Conservation (phyloP, 1,284 basidiomycete species). For the Cutaneotrichosporon mucoides region DNA sequence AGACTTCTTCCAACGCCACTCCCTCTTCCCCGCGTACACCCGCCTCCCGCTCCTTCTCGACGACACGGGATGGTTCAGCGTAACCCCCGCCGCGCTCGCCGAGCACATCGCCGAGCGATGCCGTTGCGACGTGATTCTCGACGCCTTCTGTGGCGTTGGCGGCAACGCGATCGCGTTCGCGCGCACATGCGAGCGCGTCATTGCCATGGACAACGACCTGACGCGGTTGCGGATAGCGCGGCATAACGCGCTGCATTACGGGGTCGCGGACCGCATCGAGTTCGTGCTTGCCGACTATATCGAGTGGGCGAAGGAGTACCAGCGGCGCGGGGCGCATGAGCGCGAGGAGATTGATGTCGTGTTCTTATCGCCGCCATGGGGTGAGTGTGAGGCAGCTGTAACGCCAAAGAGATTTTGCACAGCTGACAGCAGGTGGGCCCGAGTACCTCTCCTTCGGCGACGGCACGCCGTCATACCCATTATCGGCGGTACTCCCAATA, state of each 20-base stretch:
- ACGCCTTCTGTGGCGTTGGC: constrained; percentile 96
- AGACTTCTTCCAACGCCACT: constrained; percentile 81
- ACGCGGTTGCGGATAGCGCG: constrained; percentile 76
- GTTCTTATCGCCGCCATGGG: constrained; percentile 92
- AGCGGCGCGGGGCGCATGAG: constrained; percentile 35
- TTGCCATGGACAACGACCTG: constrained; percentile 85
- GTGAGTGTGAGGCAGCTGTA: constrained; percentile 54
- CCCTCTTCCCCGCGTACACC: constrained; percentile 76
- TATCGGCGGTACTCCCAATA: constrained; percentile 70
- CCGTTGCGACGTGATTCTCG: constrained; percentile 63
- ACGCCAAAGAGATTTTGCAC: background rate
- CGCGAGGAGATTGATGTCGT: constrained; percentile 68
- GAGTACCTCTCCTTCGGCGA: constrained; percentile 32
- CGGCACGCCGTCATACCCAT: constrained; percentile 57
- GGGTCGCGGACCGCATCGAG: constrained; percentile 88
- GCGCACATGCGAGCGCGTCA: constrained; percentile 85
- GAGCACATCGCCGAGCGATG: constrained; percentile 87
- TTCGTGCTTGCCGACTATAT: constrained; percentile 87
- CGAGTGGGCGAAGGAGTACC: constrained; percentile 64
- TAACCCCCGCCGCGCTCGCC: constrained; percentile 91
- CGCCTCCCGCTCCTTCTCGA: constrained; percentile 53
- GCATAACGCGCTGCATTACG: constrained; percentile 89
- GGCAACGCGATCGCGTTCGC: constrained; percentile 98
- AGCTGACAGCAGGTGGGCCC: constrained; percentile 15
- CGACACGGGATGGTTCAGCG: constrained; percentile 88